Conservation (phyloP, 1,284 basidiomycete species). For the Cutaneotrichosporon sp. region DNA sequence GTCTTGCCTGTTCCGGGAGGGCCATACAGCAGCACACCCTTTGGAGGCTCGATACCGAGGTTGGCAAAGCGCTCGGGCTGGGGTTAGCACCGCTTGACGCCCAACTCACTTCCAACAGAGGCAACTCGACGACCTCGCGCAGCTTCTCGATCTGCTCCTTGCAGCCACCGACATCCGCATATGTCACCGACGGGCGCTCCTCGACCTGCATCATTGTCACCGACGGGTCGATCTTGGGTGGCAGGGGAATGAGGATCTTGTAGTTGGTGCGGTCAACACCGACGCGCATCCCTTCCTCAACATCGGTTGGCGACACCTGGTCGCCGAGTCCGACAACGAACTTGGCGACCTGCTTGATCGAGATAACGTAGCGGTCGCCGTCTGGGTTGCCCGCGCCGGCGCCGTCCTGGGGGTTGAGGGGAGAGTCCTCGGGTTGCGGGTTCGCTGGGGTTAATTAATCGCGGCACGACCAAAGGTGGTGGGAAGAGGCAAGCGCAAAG, state of each 20-base stretch:
- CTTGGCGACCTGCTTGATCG: conserved; percentile 99
- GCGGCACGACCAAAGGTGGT: not conserved
- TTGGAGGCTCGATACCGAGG: conserved; percentile 98
- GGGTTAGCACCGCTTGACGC: conserved; percentile 12
- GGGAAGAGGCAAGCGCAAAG: not conserved
- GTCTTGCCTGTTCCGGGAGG: conserved; percentile 99
- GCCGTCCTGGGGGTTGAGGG: conserved; percentile 51
- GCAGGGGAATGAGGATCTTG: conserved; percentile 99
- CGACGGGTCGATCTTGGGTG: conserved; percentile 98
- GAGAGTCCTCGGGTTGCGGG: conserved; percentile 61
- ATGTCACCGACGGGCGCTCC: conserved; percentile 98
- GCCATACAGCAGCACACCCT: conserved; percentile 91
- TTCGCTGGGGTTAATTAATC: conserved; percentile 52
- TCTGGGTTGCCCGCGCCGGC: conserved; percentile 60
- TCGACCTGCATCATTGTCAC: conserved; percentile 99
- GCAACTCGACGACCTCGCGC: conserved; percentile 96
- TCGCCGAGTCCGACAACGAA: conserved; percentile 98
- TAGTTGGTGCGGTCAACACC: conserved; percentile 76
- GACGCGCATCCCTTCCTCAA: conserved; percentile 99
- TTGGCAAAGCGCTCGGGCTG: conserved; percentile 97
- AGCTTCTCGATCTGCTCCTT: conserved; percentile 99
- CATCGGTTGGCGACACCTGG: conserved; percentile 93
- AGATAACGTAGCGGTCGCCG: conserved; percentile 98
- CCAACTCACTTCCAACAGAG: conserved; percentile 77
- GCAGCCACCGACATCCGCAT: conserved; percentile 96